Base-by-base conservation (phyloP, 1,284 basidiomycete genomes). In the Ceratobasidium sp. region DNA sequence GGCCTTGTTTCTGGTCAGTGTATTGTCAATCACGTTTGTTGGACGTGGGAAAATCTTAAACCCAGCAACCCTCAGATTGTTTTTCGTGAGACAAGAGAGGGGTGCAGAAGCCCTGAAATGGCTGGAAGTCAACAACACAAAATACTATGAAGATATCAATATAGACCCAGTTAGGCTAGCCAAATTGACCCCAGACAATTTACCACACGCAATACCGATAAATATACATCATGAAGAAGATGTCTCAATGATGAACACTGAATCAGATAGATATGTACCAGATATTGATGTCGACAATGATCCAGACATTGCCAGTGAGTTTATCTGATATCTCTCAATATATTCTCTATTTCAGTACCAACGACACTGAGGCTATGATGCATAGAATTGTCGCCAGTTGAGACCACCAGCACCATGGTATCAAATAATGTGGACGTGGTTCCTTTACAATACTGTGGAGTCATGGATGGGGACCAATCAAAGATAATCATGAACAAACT, bases 1-100 rank as follows among this genome's bases (percentile, higher is more conserved):
- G 1, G 78, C 79, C 0, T 31, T n/a, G 0, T 75, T 84, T 0
- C 77, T 85, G 11, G 76, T 83, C 0, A 79, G 80, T 1, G 74
- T 82, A 0, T 78, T 85, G 14, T 77, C 81, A 0, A 75, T 85
- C 2, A 83, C 82, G 5, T 83, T 80, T 73, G 77, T 84, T 53
- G 84, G 84, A 0, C 36, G 56, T 3, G 79, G 80, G 22, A 57
- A 79, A 17, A 44, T 83, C 1, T 81, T 79, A 7, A 80, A 80
- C 44, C 29, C 72, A 0, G 78, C 78, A 77, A 64, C 85, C 1
- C 72, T 69, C 1, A 9, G 17, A 0, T 80, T 77, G 1, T 82
- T 84, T 33, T 51, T 73, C 1, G 82, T 84, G 0, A 65, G 79
- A 0, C 59, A 82, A 1, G 9, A 75, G 0, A 62, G 66, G 1